Conservation (phyloP, 2,329 filamentous ascomycete genomes). For the Claviceps citrina region DNA sequence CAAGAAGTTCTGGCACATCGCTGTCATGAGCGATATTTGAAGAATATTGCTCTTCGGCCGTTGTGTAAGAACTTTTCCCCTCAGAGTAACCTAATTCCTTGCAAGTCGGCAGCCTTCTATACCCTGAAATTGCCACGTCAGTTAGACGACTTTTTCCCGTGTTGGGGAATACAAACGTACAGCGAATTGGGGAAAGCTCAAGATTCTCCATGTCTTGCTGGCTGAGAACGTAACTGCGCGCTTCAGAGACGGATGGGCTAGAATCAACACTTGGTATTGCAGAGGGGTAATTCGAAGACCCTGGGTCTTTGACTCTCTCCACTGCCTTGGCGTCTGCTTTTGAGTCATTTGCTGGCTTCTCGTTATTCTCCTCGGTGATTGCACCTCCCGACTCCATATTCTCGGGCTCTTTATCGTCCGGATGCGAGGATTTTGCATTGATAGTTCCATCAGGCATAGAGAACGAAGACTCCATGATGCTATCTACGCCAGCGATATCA, state of each 20-base stretch:
- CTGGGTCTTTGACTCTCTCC: slow-evolving; percentile 10
- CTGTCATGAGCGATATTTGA: neutral
- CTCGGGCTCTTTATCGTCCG: neutral
- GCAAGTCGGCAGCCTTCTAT: slow-evolving; percentile 9
- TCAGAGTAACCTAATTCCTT: slow-evolving; percentile 10
- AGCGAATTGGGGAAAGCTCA: slow-evolving; percentile 20
- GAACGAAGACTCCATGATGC: slow-evolving; percentile 6
- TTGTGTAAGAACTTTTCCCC: slow-evolving; percentile 14
- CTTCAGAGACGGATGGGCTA: slow-evolving; percentile 16
- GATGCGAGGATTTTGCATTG: neutral
- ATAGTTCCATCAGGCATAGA: slow-evolving; percentile 1
- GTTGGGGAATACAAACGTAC: slow-evolving; percentile 12
- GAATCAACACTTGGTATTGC: slow-evolving; percentile 19
- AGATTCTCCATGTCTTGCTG: slow-evolving; percentile 20
- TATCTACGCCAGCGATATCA: slow-evolving; percentile 5
- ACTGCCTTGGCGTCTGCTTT: neutral
- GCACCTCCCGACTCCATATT: neutral
- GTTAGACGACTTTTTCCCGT: neutral
- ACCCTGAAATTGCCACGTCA: slow-evolving; percentile 9
- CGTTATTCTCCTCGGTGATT: neutral
- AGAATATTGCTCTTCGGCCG: slow-evolving; percentile 10
- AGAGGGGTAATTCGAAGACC: slow-evolving; percentile 21
- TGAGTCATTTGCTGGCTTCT: neutral
- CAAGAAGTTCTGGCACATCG: neutral
- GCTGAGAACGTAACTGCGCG: slow-evolving; percentile 15